Percentiles rank a stretch among this genome's conserved stretches.
Conservation (phyloP, 345 rosid genomes). For the Eucalyptus paniculata region DNA sequence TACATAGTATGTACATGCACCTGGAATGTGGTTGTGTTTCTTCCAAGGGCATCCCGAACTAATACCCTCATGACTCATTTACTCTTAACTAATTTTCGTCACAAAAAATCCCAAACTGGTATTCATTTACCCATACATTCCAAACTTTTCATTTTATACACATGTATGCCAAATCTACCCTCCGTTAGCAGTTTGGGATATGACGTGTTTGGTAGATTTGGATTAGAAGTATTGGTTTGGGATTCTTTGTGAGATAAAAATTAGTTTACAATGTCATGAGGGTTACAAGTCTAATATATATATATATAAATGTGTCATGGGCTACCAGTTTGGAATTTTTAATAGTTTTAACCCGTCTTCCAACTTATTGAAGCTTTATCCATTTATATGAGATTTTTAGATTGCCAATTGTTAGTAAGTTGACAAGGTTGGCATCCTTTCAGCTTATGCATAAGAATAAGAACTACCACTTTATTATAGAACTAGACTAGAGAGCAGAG, state of each 20-base stretch:
- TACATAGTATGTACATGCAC: not conserved
- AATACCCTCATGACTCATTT: not conserved
- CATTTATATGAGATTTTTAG: not conserved
- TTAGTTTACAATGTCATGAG: not conserved
- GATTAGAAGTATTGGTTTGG: not conserved
- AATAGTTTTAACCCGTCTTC: not conserved
- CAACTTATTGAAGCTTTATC: not conserved
- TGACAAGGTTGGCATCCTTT: not conserved
- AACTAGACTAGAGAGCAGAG: not conserved
- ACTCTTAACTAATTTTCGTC: not conserved
- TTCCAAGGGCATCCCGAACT: not conserved
- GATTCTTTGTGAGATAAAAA: not conserved
- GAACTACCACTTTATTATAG: not conserved
- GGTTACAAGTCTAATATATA: not conserved
- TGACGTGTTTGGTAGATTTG: not conserved
- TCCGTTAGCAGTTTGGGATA: not conserved
- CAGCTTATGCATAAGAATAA: not conserved
- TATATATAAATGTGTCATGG: not conserved
- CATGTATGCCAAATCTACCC: not conserved
- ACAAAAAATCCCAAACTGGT: not conserved
- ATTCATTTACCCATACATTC: not conserved
- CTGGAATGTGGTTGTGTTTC: not conserved
- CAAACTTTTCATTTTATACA: not conserved
- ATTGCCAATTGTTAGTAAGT: not conserved
- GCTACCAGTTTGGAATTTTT: not conserved